Evolutionary conservation across 75 land plant genomes (phyloP).

Genomic region (Pseudotsuga menziesii): DNA sequence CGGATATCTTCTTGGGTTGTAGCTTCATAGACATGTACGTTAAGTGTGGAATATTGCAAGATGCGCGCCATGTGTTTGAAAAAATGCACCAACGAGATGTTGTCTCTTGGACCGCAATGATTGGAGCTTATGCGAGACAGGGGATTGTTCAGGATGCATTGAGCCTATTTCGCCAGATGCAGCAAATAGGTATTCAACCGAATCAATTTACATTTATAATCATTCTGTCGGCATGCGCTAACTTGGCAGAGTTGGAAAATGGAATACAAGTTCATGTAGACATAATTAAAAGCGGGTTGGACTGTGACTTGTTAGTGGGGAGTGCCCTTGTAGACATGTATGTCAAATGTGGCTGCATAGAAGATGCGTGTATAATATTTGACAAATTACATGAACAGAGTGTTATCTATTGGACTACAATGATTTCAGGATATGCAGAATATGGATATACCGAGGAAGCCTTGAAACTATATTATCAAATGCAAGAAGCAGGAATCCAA

Average conservation of each 20-base stretch:
- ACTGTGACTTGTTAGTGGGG: conserved; percentile 29
- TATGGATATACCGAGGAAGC: conserved; percentile 32
- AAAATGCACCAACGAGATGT: conserved; percentile 15
- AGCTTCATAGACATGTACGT: conserved; percentile 16
- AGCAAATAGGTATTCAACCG: neutral
- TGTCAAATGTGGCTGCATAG: conserved; percentile 54
- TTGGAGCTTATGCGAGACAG: conserved; percentile 16
- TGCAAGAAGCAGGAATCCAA: conserved; percentile 20
- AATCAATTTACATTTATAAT: conserved; percentile 14
- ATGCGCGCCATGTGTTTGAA: conserved; percentile 19
- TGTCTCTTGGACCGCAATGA: conserved; percentile 19
- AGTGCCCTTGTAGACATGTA: conserved; percentile 65
- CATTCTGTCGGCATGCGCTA: conserved; percentile 18
- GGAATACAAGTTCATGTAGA: conserved; percentile 42
- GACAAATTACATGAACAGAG: conserved; percentile 23
- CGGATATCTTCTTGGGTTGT: conserved; percentile 4
- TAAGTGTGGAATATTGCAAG: conserved; percentile 9
- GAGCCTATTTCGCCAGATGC: conserved; percentile 11
- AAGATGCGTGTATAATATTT: conserved; percentile 34
- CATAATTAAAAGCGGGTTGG: conserved; percentile 31
- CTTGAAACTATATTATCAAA: conserved; percentile 21
- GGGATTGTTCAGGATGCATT: conserved; percentile 11
- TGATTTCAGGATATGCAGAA: conserved; percentile 45
- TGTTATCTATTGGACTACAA: conserved; percentile 52
- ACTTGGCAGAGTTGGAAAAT: conserved; percentile 19